A percentile compares a stretch with the other conserved stretches of the same genome.
Evolutionary conservation across 2,329 filamentous ascomycete species (phyloP).

Genomic region (Trichoderma citrinoviride): DNA sequence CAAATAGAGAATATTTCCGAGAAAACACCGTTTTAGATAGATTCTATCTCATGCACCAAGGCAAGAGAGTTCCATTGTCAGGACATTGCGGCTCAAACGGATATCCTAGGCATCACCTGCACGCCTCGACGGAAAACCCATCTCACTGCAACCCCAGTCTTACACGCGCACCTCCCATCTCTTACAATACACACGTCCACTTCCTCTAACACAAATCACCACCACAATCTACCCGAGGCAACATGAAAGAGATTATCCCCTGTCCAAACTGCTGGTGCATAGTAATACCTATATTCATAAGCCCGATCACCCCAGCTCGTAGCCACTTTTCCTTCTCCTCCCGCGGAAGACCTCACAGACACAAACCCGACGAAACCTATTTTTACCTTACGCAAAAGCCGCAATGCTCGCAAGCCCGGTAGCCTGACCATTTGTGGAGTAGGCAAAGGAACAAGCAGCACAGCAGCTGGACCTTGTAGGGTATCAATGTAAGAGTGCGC

Average conservation of each 20-base stretch:
- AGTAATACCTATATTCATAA: neutral
- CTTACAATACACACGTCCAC: too few relatives aligned
- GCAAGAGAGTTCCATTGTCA: neutral
- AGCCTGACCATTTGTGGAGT: neutral
- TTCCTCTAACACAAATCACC: neutral
- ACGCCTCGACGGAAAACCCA: neutral
- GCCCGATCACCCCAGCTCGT: neutral
- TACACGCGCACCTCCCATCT: neutral
- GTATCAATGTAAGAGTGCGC: neutral
- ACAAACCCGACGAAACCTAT: neutral
- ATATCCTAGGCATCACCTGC: neutral
- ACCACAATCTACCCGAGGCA: neutral
- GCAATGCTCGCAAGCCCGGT: neutral
- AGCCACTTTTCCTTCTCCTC: neutral
- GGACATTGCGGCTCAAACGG: neutral
- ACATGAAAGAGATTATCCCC: neutral
- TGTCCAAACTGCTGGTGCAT: neutral
- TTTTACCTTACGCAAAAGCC: neutral
- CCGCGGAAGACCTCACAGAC: neutral
- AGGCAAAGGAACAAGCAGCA: neutral
- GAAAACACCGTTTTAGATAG: neutral
- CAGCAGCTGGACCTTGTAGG: too few relatives aligned
- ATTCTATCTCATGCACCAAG: neutral
- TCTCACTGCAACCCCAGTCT: neutral
- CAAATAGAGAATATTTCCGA: neutral